phyloP scores from a whole-genome alignment of 257 asterid genomes.

The Forsythia suspensa region DNA sequence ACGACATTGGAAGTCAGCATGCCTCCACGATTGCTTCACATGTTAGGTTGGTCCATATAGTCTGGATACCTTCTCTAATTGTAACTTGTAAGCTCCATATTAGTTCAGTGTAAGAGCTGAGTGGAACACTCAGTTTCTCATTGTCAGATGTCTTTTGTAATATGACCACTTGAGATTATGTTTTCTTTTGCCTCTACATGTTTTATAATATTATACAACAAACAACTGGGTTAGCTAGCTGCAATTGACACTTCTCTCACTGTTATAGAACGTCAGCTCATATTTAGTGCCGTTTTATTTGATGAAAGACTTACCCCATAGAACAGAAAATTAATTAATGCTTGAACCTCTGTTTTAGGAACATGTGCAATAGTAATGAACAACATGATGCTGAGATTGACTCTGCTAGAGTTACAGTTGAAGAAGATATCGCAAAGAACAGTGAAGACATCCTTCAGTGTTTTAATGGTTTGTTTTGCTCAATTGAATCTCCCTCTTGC shows the following conservation, averaged over 20 bases:
- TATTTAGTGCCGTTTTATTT: not conserved
- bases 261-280: not conserved
- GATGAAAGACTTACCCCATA: not conserved
- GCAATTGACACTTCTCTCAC: not conserved
- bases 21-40: conserved; percentile 46
- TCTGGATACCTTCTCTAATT: not conserved
- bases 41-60: conserved; percentile 49
- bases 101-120: not conserved
- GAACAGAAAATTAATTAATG: too few species aligned
- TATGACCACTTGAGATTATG: not conserved
- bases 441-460: conserved; percentile 45
- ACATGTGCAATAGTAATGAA: conserved; percentile 48
- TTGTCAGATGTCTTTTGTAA: not conserved
- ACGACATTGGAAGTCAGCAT: conserved; percentile 55
- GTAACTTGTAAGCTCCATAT: not conserved
- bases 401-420: conserved; percentile 55
- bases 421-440: conserved; percentile 52
- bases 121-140: not conserved
- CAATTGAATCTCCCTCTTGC: not conserved
- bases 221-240: not conserved
- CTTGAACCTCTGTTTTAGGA: conserved; percentile 39
- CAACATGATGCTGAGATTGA: conserved; percentile 61
- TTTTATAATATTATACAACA: not conserved
- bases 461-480: conserved; percentile 51
- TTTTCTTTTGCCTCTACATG: not conserved